Base-by-base conservation (phyloP, 2,329 filamentous ascomycete genomes). In the Colletotrichum tofieldiae region DNA sequence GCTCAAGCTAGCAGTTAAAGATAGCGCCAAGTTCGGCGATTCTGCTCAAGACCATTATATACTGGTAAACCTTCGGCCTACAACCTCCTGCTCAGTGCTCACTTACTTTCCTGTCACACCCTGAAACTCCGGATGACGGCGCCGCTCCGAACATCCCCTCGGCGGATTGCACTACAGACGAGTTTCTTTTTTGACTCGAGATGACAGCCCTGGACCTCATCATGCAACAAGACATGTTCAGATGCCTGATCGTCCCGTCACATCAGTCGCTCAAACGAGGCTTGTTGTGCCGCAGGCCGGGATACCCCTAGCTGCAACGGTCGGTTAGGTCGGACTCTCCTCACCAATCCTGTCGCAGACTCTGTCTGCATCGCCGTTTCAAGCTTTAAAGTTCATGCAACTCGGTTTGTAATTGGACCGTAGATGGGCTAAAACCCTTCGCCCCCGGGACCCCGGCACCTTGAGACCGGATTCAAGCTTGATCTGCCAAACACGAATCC, bases 181-280 rank as follows among this genome's bases (percentile, higher is more conserved):
- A 65, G 3, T 60, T 55, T 35, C 8, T 60, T 54, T 55, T 23
- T 54, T 55, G 65, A 72, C 65, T 64, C 65, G 54, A 60, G 66
- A 72, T 72, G 70, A 70, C 70, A 72, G 66, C 66, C 59, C 60
- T 29, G 52, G 47, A 59, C 37, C 59, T 55, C 59, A 49, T 49
- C 11, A 45, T 65, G 65, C 52, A 64, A 60, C 59, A 47, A n/a
- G 41, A 59, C 45, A 55, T 54, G 70, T 70, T 72, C 59, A 69
- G 70, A 70, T 72, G 60, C 70, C 60, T 72, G 65, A 60, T 70
- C 54, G 59, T 72, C 59, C 70, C 65, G 65, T 72, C 70, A 70
- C 39, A 70, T 60, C 65, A 56, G 26, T 37, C 52, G 60, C 65
- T 70, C 65, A 70, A 54, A 70, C 70, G 45, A 61, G 70, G 59